phyloP scores from a whole-genome alignment of 164 flowering plant species.

The Akebia trifoliata region DNA sequence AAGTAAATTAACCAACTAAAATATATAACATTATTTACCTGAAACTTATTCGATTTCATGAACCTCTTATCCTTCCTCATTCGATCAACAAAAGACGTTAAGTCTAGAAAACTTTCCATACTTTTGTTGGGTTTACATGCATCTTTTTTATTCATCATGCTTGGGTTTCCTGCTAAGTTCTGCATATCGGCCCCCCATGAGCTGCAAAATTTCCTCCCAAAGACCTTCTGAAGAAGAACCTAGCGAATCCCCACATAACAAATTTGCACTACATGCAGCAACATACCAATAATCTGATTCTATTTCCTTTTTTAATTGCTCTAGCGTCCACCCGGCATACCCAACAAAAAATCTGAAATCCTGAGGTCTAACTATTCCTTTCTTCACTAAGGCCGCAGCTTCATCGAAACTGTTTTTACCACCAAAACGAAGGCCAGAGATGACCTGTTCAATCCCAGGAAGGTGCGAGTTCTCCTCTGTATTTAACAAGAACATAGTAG shows the following conservation, averaged over 20 bases:
- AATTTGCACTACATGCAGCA: slow-evolving; percentile 79
- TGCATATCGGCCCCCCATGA: slow-evolving; percentile 93
- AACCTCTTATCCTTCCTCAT: too few species aligned
- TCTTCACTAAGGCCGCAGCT: slow-evolving; percentile 66
- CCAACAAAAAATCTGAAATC: slow-evolving; percentile 91
- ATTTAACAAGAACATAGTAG: slow-evolving; percentile 74
- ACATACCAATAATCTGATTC: slow-evolving; percentile 79
- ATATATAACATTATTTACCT: too few species aligned
- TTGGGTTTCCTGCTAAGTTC: slow-evolving; percentile 91
- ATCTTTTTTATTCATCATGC: slow-evolving; percentile 40
- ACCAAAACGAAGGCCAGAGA: slow-evolving; percentile 83
- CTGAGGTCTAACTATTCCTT: slow-evolving; percentile 59
- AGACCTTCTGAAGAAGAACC: slow-evolving; percentile 51
- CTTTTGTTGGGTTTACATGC: slow-evolving; percentile 20
- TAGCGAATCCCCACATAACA: slow-evolving; percentile 38
- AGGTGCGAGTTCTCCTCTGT: slow-evolving; percentile 35
- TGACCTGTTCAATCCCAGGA: slow-evolving; percentile 70
- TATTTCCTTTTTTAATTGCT: slow-evolving; percentile 82
- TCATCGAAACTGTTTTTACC: slow-evolving; percentile 65
- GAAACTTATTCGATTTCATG: too few species aligned
- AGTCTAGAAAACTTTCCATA: slow-evolving; percentile 24
- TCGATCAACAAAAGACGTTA: background rate
- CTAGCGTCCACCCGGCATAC: slow-evolving; percentile 90
- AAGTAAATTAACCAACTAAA: too few species aligned
- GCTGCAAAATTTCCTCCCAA: slow-evolving; percentile 90